Evolutionary conservation across 148 eudicot genomes (phyloP).

Genomic region (Talinum fruticosum): DNA sequence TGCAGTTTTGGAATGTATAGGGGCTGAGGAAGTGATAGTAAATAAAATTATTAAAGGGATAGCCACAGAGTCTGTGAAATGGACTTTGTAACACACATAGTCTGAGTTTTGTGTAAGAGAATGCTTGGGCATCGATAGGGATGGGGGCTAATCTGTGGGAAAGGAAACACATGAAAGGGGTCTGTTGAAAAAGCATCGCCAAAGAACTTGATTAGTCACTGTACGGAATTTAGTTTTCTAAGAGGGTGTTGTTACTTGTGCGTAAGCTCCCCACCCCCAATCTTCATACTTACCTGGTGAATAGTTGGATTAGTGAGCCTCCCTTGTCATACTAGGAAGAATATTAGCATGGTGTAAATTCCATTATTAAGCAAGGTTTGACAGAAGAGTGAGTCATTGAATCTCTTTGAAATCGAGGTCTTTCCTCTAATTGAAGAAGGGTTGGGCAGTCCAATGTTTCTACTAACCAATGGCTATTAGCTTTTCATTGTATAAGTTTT

Average conservation of each 20-base stretch:
- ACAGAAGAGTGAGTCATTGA: background rate
- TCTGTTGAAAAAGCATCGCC: too few relatives aligned
- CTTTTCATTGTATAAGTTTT: background rate
- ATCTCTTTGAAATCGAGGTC: background rate
- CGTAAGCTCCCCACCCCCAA: too few relatives aligned
- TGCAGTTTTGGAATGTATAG: background rate
- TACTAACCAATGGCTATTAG: too few relatives aligned
- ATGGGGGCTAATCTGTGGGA: background rate
- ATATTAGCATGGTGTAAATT: background rate
- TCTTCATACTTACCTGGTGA: too few relatives aligned
- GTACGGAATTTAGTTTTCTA: background rate
- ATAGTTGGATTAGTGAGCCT: background rate
- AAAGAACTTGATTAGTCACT: too few relatives aligned
- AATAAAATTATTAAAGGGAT: background rate
- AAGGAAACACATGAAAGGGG: background rate
- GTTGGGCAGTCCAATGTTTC: too few relatives aligned
- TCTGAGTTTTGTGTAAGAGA: background rate
- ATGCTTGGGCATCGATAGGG: background rate
- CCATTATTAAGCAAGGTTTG: too few relatives aligned
- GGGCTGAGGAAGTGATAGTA: background rate
- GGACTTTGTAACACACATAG: background rate
- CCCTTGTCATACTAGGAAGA: background rate
- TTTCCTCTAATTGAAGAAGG: background rate
- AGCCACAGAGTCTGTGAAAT: background rate
- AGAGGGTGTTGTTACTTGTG: background rate